Conservation (phyloP, 2,329 filamentous ascomycete genomes). For the Fusarium tupiense region DNA sequence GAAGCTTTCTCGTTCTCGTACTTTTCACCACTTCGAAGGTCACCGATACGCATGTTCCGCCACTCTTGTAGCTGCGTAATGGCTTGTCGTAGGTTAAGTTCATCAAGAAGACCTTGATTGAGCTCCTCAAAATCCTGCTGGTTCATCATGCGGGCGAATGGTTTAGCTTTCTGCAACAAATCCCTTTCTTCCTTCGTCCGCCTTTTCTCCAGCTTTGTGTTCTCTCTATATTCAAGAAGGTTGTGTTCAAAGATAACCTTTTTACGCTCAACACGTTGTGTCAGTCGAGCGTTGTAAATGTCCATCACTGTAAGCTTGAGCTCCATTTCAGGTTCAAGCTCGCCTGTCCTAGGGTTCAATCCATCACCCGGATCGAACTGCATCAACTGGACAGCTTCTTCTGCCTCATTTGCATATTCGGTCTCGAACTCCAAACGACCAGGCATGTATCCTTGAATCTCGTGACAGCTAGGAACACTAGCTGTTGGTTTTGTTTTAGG, state of each 20-base stretch:
- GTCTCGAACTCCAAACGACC: constrained; percentile 97
- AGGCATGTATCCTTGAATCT: constrained; percentile 99
- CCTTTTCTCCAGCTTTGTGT: constrained; percentile 90
- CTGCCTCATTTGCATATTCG: constrained; percentile 96
- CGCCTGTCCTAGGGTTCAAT: constrained; percentile 82
- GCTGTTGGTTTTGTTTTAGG: constrained; percentile 97
- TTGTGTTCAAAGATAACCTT: constrained; percentile 97
- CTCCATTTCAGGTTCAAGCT: constrained; percentile 95
- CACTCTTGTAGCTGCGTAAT: constrained; percentile 94
- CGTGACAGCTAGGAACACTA: constrained; percentile 94
- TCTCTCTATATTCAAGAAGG: constrained; percentile 92
- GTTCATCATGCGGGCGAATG: constrained; percentile 97
- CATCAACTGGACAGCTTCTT: constrained; percentile 98
- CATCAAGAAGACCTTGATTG: constrained; percentile 85
- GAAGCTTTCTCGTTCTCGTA: constrained; percentile 89
- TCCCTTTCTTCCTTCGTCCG: constrained; percentile 95
- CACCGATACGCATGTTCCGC: constrained; percentile 84
- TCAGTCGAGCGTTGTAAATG: constrained; percentile 93
- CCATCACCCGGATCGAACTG: constrained; percentile 97
- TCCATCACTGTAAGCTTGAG: constrained; percentile 98
- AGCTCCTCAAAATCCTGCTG: constrained; percentile 88
- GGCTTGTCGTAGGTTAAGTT: constrained; percentile 89
- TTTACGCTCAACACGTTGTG: constrained; percentile 91
- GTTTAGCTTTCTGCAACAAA: constrained; percentile 90
- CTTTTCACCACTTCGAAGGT: constrained; percentile 86